phyloP scores from a whole-genome alignment of 2,329 filamentous ascomycete genomes.

The Talaromyces sp. region DNA sequence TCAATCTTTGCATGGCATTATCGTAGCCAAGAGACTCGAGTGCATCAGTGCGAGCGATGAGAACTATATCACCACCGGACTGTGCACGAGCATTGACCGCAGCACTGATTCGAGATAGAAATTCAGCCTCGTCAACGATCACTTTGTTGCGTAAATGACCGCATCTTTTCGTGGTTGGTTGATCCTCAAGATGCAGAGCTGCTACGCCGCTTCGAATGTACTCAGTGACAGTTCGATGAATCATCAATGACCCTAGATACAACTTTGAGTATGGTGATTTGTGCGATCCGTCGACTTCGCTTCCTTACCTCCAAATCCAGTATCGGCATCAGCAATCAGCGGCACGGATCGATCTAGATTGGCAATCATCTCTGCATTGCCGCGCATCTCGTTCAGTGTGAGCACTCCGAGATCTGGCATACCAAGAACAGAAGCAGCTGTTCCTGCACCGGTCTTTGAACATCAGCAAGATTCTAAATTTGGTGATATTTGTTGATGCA shows the following conservation, averaged over 20 bases:
- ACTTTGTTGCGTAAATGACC: constrained; percentile 39
- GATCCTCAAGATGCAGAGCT: constrained; percentile 52
- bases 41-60: constrained; percentile 35
- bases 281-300: background rate
- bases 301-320: constrained; percentile 47
- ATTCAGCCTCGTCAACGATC: constrained; percentile 24
- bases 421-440: constrained; percentile 58
- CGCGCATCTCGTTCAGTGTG: constrained; percentile 60
- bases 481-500: background rate
- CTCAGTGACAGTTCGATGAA: constrained; percentile 43
- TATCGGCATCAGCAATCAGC: constrained; percentile 58
- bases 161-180: constrained; percentile 43
- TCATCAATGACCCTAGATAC: constrained; percentile 30
- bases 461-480: background rate
- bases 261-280: background rate
- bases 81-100: constrained; percentile 30
- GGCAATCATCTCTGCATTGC: constrained; percentile 64
- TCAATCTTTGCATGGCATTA: constrained; percentile 27
- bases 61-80: constrained; percentile 30
- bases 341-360: constrained; percentile 54
- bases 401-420: constrained; percentile 62
- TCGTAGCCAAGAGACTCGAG: constrained; percentile 28
- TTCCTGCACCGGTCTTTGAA: constrained; percentile 59
- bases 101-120: constrained; percentile 24
- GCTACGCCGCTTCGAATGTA: constrained; percentile 51